Percentiles rank a stretch among this genome's conserved stretches.
These are phyloP conservation scores for Globisporangium mamillatum DNA, from an alignment of 352 stramenopile genomes.

Conservation along the genomic window DNA sequence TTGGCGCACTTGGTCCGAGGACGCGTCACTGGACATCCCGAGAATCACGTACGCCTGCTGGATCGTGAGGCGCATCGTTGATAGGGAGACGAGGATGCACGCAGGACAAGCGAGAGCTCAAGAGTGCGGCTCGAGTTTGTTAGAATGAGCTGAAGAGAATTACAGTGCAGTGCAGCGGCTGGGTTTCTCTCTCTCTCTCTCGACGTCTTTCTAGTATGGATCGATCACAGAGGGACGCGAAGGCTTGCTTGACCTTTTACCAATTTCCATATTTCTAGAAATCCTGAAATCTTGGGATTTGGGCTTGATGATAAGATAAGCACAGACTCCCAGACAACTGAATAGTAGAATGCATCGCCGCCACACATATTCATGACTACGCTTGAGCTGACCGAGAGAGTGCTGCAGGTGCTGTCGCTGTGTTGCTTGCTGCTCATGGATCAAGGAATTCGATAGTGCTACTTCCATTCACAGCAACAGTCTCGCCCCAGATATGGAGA, in stretches of 20 bases:
- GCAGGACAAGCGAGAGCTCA: not conserved
- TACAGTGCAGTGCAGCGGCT: not conserved
- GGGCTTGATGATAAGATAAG: not conserved
- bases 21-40: slow-evolving; percentile 37
- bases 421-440: too few relatives aligned
- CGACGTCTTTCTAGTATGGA: not conserved
- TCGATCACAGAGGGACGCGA: not conserved
- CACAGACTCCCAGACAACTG: not conserved
- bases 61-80: slow-evolving; percentile 31
- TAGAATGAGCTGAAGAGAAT: not conserved
- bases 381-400: not conserved
- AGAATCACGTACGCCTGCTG: slow-evolving; percentile 43
- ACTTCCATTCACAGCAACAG: not conserved
- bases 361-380: not conserved
- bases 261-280: not conserved
- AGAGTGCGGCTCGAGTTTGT: not conserved
- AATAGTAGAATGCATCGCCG: too few relatives aligned
- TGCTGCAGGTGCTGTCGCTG: not conserved
- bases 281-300: not conserved
- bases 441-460: not conserved
- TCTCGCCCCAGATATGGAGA: too few relatives aligned
- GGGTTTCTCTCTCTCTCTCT: not conserved
- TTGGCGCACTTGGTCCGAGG: slow-evolving; percentile 45
- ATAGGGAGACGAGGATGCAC: not conserved
- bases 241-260: not conserved